Evolutionary conservation across 31 red algal genomes (phyloP).

Genomic region (Pterothamnion heteromorphum): DNA sequence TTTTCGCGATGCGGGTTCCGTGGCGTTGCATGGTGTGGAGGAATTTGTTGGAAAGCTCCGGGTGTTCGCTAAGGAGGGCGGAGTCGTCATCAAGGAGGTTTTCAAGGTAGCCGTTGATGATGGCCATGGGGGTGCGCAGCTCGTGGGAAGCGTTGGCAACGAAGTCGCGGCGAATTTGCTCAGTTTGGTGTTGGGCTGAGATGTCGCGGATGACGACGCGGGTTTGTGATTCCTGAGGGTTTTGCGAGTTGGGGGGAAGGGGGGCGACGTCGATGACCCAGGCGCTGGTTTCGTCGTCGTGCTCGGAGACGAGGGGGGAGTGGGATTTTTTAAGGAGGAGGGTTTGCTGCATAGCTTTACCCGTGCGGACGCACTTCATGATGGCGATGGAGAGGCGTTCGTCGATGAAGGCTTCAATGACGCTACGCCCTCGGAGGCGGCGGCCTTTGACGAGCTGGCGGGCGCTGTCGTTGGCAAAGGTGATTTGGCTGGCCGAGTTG

Average conservation of each 20-base stretch:
- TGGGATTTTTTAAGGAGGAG: background rate
- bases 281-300: background rate
- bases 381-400: background rate
- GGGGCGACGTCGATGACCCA: background rate
- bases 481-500: background rate
- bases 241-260: background rate
- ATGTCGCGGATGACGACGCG: background rate
- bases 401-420: background rate
- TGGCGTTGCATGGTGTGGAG: background rate
- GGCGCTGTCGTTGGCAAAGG: background rate
- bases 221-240: background rate
- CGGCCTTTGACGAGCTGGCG: background rate
- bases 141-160: constrained; percentile 36
- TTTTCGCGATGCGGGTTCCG: background rate
- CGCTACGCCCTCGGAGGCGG: background rate
- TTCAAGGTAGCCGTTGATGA: background rate
- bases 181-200: background rate
- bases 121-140: constrained; percentile 21
- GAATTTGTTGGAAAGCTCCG: background rate
- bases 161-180: constrained; percentile 1
- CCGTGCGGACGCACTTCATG: background rate
- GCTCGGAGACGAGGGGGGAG: background rate
- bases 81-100: background rate
- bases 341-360: background rate
- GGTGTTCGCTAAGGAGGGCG: background rate